Conservation (phyloP, 345 rosid genomes). For the Eucalyptus rudis region DNA sequence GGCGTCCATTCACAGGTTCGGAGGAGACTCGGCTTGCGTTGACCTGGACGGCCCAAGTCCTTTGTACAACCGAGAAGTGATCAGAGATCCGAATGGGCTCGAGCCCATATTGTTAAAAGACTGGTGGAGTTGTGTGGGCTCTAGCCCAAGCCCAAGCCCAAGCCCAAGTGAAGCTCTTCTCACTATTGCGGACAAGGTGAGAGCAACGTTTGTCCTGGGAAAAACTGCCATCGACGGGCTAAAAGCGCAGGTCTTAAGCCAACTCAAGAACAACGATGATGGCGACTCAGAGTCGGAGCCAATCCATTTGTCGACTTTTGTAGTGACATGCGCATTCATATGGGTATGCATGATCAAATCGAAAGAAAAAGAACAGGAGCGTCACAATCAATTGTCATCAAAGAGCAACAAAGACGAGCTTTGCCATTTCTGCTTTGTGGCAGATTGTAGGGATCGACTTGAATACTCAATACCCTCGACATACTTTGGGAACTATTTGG, state of each 20-base stretch:
- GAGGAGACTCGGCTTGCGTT: neutral
- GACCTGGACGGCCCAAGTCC: neutral
- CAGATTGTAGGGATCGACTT: neutral
- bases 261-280: neutral
- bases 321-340: neutral
- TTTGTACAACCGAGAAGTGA: neutral
- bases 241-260: neutral
- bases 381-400: neutral
- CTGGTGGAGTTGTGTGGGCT: neutral
- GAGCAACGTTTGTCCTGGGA: conserved; percentile 7
- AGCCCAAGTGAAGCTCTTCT: neutral
- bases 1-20: neutral
- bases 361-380: neutral
- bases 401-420: neutral
- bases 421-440: neutral
- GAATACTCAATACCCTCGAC: neutral
- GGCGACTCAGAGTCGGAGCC: neutral
- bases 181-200: neutral
- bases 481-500: conserved; percentile 25
- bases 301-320: neutral
- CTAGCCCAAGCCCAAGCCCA: neutral
- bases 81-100: conserved; percentile 4
- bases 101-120: neutral
- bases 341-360: neutral
- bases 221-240: neutral